Conservation (phyloP, 331 rosid genomes). For the Pyrus hybrid region DNA sequence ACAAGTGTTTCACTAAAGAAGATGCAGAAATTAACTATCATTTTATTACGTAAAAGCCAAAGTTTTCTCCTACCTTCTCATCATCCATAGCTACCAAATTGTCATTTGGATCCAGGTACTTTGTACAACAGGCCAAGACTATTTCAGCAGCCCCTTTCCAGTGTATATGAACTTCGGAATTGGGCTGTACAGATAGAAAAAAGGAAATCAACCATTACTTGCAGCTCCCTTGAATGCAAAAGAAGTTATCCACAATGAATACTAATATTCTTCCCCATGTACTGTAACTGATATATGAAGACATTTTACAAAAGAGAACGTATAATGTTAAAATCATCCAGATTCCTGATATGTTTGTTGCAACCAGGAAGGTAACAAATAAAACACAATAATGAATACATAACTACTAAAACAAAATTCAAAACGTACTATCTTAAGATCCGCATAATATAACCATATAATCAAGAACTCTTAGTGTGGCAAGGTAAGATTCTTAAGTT, state of each 20-base stretch:
- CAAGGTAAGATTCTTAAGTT: not conserved
- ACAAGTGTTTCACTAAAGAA: not conserved
- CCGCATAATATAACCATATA: not conserved
- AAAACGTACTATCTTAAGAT: not conserved
- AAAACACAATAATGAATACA: not conserved
- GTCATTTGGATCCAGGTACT: slow-evolving; percentile 42
- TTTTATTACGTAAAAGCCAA: not conserved
- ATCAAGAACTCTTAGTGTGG: not conserved
- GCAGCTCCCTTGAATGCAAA: not conserved
- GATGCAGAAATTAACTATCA: not conserved
- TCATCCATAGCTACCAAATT: slow-evolving; percentile 49
- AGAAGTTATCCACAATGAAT: not conserved
- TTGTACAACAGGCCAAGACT: slow-evolving; percentile 63
- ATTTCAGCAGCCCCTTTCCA: slow-evolving; percentile 99
- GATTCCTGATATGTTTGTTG: not conserved
- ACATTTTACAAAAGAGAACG: not conserved
- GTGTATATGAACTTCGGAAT: slow-evolving; percentile 65
- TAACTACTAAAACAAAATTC: not conserved
- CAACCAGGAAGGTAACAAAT: not conserved
- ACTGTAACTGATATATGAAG: not conserved
- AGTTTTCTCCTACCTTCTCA: slow-evolving; percentile 57
- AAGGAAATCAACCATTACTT: slow-evolving; percentile 4
- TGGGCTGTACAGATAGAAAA: slow-evolving; percentile 34
- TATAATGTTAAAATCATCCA: not conserved
- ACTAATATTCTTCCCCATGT: not conserved